Evolutionary conservation across 1,284 basidiomycete species (phyloP).

Genomic region (Boletus sp.): DNA sequence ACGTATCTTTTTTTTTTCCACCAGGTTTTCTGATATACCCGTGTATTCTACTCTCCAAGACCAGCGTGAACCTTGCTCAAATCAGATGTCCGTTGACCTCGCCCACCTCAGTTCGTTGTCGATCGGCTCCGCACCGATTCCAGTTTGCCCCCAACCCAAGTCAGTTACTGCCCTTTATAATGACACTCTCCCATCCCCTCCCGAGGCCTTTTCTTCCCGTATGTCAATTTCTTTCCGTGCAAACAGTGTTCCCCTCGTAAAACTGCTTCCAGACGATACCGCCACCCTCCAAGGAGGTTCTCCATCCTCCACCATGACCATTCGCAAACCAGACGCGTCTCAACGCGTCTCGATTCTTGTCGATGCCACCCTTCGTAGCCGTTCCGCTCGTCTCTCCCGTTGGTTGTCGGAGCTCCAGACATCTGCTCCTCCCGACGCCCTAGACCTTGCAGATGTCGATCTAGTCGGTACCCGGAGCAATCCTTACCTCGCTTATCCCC

Average conservation of each 20-base stretch:
- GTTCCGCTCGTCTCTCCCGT: slow-evolving; percentile 59
- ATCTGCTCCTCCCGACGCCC: slow-evolving; percentile 17
- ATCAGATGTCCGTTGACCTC: slow-evolving; percentile 25
- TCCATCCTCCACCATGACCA: slow-evolving; percentile 30
- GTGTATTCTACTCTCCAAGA: slow-evolving; percentile 20
- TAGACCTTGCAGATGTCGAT: slow-evolving; percentile 26
- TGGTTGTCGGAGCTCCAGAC: slow-evolving; percentile 65
- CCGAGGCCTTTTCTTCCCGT: slow-evolving; percentile 15
- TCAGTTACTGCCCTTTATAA: slow-evolving; percentile 20
- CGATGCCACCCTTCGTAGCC: slow-evolving; percentile 35
- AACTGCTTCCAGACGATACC: slow-evolving; percentile 15
- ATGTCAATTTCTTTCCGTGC: slow-evolving; percentile 16
- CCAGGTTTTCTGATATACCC: slow-evolving; percentile 10
- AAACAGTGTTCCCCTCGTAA: slow-evolving; percentile 1
- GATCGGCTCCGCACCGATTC: slow-evolving; percentile 14
- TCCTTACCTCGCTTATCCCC: slow-evolving; percentile 55
- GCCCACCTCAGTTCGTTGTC: slow-evolving; percentile 17
- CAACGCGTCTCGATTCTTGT: slow-evolving; percentile 9
- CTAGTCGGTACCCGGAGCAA: slow-evolving; percentile 36
- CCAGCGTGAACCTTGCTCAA: not conserved
- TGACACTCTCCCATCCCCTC: slow-evolving; percentile 11
- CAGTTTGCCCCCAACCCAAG: slow-evolving; percentile 9
- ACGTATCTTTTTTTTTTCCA: not conserved
- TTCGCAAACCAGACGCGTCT: slow-evolving; percentile 30
- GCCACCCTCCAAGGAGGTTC: slow-evolving; percentile 18